Evolutionary conservation across 2,329 filamentous ascomycete species (phyloP).

Genomic region (Microascus cirrosus): DNA sequence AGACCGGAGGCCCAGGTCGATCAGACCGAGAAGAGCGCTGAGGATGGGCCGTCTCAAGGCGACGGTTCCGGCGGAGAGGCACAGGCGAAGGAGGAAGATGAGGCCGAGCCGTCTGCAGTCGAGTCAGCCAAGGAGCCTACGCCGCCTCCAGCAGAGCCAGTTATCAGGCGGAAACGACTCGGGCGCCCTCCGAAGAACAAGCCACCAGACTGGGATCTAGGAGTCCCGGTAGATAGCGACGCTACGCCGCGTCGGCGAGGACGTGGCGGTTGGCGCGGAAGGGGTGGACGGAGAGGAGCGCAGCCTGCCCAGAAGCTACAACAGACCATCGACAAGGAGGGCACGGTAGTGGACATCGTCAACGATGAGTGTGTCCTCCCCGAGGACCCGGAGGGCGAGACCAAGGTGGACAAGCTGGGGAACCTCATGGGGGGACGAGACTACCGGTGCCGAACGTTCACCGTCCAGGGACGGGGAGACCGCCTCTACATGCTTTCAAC

Average conservation of each 20-base stretch:
- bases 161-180: slow-evolving; percentile 66
- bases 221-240: slow-evolving; percentile 42
- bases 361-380: slow-evolving; percentile 87
- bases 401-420: slow-evolving; percentile 85
- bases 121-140: slow-evolving; percentile 37
- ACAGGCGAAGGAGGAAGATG: slow-evolving; percentile 20
- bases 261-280: slow-evolving; percentile 59
- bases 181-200: slow-evolving; percentile 79
- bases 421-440: slow-evolving; percentile 74
- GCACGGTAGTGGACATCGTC: slow-evolving; percentile 79
- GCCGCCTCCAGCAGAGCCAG: slow-evolving; percentile 38
- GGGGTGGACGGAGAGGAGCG: slow-evolving; percentile 56
- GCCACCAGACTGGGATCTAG: slow-evolving; percentile 65
- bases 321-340: slow-evolving; percentile 86
- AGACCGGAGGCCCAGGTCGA: slow-evolving; percentile 10
- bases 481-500: slow-evolving; percentile 97
- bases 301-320: slow-evolving; percentile 66
- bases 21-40: slow-evolving; percentile 14
- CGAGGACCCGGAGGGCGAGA: slow-evolving; percentile 78
- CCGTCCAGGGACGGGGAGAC: slow-evolving; percentile 70
- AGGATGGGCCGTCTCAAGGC: slow-evolving; percentile 11
- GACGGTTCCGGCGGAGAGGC: slow-evolving; percentile 27
- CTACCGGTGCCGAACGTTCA: slow-evolving; percentile 93
- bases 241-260: slow-evolving; percentile 50
- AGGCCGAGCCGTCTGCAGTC: slow-evolving; percentile 6